Conservation (phyloP, 768 basidiomycete genomes). For the Podaxis sp. region DNA sequence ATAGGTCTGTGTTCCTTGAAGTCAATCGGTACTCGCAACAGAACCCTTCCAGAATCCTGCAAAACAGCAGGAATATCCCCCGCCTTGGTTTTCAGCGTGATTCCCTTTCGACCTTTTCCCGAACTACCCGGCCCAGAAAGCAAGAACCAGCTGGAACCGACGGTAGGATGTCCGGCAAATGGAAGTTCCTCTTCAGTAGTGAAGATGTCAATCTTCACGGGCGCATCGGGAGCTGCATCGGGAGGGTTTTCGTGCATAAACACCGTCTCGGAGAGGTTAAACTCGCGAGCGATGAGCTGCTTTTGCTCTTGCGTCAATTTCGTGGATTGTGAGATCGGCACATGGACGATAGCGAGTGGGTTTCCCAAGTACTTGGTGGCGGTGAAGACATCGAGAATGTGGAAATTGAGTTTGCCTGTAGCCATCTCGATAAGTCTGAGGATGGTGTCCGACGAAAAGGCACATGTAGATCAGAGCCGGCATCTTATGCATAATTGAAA, state of each 20-base stretch:
- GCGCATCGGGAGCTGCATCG: conserved; percentile 16
- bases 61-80: conserved; percentile 37
- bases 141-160: conserved; percentile 43
- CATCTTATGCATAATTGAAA: neutral
- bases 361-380: conserved; percentile 38
- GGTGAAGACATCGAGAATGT: conserved; percentile 43
- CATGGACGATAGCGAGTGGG: conserved; percentile 42
- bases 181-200: conserved; percentile 38
- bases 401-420: conserved; percentile 17
- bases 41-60: conserved; percentile 25
- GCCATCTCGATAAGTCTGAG: neutral
- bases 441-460: neutral
- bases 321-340: conserved; percentile 23
- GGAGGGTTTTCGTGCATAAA: conserved; percentile 33
- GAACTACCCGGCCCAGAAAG: conserved; percentile 20
- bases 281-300: conserved; percentile 43
- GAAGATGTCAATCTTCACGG: conserved; percentile 39
- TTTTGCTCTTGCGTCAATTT: conserved; percentile 35
- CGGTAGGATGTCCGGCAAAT: conserved; percentile 45
- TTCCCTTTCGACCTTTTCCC: conserved; percentile 15
- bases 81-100: conserved; percentile 39
- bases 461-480: neutral
- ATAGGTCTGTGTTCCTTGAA: conserved; percentile 37
- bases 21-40: conserved; percentile 36
- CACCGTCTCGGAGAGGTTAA: conserved; percentile 49